A percentile compares a stretch with the other conserved stretches of the same genome.
These are phyloP conservation scores for Phalaenopsis aphrodite DNA, from an alignment of 106 monocot species.

Conservation along the genomic window DNA sequence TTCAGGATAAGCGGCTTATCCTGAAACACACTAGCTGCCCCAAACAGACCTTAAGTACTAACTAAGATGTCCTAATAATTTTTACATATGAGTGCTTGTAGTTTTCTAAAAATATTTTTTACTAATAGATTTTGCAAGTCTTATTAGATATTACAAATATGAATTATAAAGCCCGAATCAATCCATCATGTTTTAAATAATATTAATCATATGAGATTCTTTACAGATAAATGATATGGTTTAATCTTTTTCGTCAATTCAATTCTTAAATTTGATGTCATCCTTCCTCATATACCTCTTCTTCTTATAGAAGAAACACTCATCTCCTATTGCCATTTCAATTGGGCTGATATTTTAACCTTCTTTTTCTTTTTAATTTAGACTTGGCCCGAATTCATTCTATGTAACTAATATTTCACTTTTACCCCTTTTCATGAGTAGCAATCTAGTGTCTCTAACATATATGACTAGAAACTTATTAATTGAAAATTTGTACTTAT, in stretches of 20 bases:
- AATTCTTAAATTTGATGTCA: background rate
- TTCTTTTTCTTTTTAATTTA: background rate
- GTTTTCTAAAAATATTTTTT: constrained; percentile 9
- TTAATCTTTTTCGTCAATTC: constrained; percentile 14
- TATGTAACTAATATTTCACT: background rate
- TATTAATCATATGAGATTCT: constrained; percentile 14
- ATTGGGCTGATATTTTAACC: background rate
- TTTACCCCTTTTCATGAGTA: background rate
- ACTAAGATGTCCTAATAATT: background rate
- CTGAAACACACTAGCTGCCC: too few species aligned
- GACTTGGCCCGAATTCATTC: background rate
- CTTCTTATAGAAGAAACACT: constrained; percentile 11
- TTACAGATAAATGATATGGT: constrained; percentile 1
- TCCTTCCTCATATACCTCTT: constrained; percentile 14
- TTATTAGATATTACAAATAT: constrained; percentile 19
- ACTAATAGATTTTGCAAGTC: constrained; percentile 8
- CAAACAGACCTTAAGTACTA: too few species aligned
- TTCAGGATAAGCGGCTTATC: too few species aligned
- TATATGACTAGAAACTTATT: background rate
- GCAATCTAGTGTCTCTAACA: background rate
- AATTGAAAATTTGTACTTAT: too few species aligned
- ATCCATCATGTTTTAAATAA: constrained; percentile 15
- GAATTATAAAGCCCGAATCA: constrained; percentile 21
- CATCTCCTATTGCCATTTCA: background rate
- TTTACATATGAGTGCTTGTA: too few species aligned